Conservation (phyloP, 306 rosid species). For the Vigna trinervia region DNA sequence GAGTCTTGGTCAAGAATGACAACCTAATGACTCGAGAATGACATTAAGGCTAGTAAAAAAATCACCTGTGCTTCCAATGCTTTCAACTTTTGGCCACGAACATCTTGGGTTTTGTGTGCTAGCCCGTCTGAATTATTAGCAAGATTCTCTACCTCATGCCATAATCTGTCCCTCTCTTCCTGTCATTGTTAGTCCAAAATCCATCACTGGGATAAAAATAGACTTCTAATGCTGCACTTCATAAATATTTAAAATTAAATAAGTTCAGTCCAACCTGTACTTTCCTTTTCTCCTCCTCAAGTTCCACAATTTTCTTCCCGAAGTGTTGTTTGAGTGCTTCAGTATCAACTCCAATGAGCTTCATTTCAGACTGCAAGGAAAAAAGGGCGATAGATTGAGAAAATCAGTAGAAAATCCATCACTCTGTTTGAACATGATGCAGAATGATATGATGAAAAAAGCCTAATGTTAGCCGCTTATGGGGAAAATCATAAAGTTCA, state of each 20-base stretch:
- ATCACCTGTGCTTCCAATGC: conserved; percentile 73
- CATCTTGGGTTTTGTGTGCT: conserved; percentile 63
- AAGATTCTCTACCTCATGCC: conserved; percentile 74
- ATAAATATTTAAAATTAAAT: conserved; percentile 39
- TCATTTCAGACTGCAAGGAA: conserved; percentile 74
- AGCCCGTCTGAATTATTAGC: conserved; percentile 63
- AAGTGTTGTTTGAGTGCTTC: conserved; percentile 73
- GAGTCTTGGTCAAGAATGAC: conserved; percentile 21
- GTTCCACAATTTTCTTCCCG: conserved; percentile 74
- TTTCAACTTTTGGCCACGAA: conserved; percentile 67
- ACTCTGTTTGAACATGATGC: conserved; percentile 20
- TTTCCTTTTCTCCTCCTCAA: conserved; percentile 80
- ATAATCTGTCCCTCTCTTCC: conserved; percentile 75
- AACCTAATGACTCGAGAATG: conserved; percentile 36
- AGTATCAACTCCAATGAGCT: conserved; percentile 61
- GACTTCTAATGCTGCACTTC: conserved; percentile 8
- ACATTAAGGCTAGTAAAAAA: conserved; percentile 17
- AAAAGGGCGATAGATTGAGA: conserved; percentile 10
- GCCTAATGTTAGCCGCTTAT: neutral
- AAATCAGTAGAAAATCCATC: conserved; percentile 38
- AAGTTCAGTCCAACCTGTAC: conserved; percentile 60
- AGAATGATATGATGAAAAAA: conserved; percentile 19
- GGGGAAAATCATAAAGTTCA: conserved; percentile 7
- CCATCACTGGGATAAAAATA: conserved; percentile 40
- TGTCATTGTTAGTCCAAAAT: conserved; percentile 50